phyloP scores from a whole-genome alignment of 2,329 filamentous ascomycete genomes.

The Colletotrichum echinochloae region DNA sequence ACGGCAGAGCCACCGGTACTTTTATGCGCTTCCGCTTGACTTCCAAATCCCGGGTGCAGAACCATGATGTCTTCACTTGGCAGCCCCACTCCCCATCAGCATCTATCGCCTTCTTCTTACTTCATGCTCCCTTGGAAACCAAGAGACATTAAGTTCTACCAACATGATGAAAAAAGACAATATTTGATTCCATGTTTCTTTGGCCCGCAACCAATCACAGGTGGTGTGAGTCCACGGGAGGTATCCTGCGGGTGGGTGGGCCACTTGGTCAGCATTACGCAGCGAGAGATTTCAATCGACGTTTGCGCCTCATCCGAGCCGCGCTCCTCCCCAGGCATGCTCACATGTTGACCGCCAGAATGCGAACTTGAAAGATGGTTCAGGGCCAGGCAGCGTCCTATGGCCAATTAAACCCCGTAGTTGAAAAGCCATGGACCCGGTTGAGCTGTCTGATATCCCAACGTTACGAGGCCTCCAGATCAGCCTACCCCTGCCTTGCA shows the following conservation, averaged over 20 bases:
- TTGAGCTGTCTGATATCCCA: not conserved
- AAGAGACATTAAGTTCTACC: not conserved
- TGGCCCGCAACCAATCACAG: not conserved
- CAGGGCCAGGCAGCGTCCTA: not conserved
- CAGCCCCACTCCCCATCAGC: not conserved
- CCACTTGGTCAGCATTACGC: not conserved
- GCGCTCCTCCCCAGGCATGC: not conserved
- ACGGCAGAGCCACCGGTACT: not conserved
- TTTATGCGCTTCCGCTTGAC: not conserved
- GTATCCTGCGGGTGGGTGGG: not conserved
- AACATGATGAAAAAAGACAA: not conserved
- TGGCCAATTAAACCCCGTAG: not conserved
- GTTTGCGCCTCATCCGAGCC: not conserved
- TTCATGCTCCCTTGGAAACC: constrained; percentile 5
- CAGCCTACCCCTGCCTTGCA: not conserved
- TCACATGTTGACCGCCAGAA: not conserved
- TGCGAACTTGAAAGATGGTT: not conserved
- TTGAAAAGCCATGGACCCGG: not conserved
- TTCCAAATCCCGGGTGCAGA: not conserved
- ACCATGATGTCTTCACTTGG: constrained; percentile 1
- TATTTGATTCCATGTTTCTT: not conserved
- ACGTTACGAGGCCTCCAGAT: not conserved
- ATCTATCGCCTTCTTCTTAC: not conserved
- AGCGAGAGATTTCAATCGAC: not conserved
- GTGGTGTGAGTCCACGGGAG: not conserved